A percentile compares a stretch with the other conserved stretches of the same genome.
phyloP scores from a whole-genome alignment of 1,284 basidiomycete species.

The Ustilago xerochloae region DNA sequence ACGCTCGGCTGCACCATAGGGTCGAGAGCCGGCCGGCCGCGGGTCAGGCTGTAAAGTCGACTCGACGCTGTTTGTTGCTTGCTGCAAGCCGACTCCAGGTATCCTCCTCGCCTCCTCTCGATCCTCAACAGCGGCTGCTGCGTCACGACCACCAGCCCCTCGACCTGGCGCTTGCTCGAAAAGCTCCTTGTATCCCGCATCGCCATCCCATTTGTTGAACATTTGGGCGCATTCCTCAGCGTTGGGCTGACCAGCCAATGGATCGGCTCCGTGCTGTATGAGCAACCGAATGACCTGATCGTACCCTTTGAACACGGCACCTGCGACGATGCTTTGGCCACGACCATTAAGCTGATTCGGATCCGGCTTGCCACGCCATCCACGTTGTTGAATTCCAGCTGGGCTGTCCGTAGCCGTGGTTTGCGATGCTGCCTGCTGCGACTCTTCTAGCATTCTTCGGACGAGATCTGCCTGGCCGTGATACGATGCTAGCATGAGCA shows the following conservation, averaged over 20 bases:
- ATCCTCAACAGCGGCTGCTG: constrained; percentile 47
- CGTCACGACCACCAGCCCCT: constrained; percentile 42
- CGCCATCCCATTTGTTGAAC: constrained; percentile 61
- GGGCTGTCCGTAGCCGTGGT: background rate
- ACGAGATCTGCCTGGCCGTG: constrained; percentile 77
- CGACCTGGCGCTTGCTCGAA: constrained; percentile 49
- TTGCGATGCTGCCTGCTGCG: background rate
- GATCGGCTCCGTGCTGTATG: constrained; percentile 77
- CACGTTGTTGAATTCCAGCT: background rate
- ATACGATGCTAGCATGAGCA: constrained; percentile 85
- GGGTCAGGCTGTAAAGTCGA: background rate
- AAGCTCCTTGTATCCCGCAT: constrained; percentile 36
- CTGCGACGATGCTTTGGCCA: constrained; percentile 82
- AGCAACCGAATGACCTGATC: constrained; percentile 76
- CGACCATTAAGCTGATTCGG: constrained; percentile 76
- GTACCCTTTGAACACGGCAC: constrained; percentile 81
- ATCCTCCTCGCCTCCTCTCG: constrained; percentile 48
- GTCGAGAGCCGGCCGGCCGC: background rate
- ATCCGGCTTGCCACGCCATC: constrained; percentile 33
- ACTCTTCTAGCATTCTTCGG: constrained; percentile 71
- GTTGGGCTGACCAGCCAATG: constrained; percentile 77
- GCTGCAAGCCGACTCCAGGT: constrained; percentile 33
- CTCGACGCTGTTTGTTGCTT: background rate
- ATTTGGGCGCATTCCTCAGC: constrained; percentile 76
- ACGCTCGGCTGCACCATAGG: constrained; percentile 9